Percentiles rank a stretch among this genome's conserved stretches.
phyloP scores from a whole-genome alignment of 108 stramenopile species.

The Pseudonitzschia pungens region DNA sequence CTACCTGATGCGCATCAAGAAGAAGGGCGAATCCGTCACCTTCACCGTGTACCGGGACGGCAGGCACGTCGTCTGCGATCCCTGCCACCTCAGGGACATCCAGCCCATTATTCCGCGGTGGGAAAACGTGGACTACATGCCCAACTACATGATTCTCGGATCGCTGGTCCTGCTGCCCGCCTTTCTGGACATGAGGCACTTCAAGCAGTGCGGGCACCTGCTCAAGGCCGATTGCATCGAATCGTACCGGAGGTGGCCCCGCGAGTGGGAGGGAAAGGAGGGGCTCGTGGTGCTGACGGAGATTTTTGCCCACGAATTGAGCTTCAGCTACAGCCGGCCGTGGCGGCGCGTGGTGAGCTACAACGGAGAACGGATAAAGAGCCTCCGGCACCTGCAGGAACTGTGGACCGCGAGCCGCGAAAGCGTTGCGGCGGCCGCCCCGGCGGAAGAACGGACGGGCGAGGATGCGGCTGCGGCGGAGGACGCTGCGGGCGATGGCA shows the following conservation, averaged over 20 bases:
- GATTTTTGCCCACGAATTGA: conserved; percentile 21
- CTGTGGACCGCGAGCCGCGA: conserved; percentile 4
- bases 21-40: background rate
- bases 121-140: conserved; percentile 44
- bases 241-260: conserved; percentile 3
- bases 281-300: conserved; percentile 15
- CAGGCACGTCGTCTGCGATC: conserved; percentile 1
- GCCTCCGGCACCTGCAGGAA: conserved; percentile 9
- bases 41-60: conserved; percentile 4
- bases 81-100: background rate
- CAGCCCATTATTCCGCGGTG: conserved; percentile 23
- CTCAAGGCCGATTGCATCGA: conserved; percentile 20
- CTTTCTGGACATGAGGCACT: conserved; percentile 3
- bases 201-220: conserved; percentile 7
- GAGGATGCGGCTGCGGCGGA: too few relatives aligned
- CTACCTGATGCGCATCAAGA: conserved; percentile 7
- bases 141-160: conserved; percentile 24
- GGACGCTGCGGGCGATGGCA: too few relatives aligned
- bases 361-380: conserved; percentile 10
- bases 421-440: background rate
- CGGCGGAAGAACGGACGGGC: too few relatives aligned
- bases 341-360: conserved; percentile 17
- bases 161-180: conserved; percentile 13
- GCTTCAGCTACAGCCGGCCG: conserved; percentile 15
- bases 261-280: conserved; percentile 14